These are phyloP conservation scores for Tetrapisispora arboricola DNA, from an alignment of 805 yeast species.

Conservation along the genomic window DNA sequence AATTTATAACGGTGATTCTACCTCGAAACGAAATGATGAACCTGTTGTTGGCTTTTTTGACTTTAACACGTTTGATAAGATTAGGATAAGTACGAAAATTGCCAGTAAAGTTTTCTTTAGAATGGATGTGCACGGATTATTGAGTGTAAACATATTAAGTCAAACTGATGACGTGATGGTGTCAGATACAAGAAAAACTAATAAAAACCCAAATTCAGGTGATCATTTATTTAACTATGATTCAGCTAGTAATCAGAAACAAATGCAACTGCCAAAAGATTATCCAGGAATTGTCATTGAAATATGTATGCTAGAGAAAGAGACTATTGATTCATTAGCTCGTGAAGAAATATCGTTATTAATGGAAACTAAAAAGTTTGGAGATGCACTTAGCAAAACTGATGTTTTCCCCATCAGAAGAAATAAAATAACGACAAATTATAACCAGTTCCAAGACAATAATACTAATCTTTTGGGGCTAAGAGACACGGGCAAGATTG, in stretches of 20 bases:
- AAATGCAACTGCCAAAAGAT: constrained; percentile 24
- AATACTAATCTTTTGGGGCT: not conserved
- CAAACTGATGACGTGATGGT: constrained; percentile 23
- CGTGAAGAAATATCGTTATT: constrained; percentile 17
- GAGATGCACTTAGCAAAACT: not conserved
- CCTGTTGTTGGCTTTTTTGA: constrained; percentile 40
- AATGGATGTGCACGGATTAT: constrained; percentile 41
- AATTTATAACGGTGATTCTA: constrained; percentile 25
- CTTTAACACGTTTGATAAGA: constrained; percentile 38
- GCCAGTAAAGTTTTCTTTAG: constrained; percentile 47
- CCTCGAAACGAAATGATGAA: constrained; percentile 15
- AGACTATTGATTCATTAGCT: constrained; percentile 17
- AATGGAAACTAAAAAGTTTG: constrained; percentile 17
- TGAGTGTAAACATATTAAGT: constrained; percentile 39
- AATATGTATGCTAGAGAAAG: constrained; percentile 29
- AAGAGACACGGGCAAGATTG: too few species aligned
- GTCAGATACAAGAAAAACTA: constrained; percentile 11
- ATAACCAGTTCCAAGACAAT: not conserved
- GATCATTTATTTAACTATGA: not conserved
- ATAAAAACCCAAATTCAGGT: not conserved
- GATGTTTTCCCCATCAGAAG: too few species aligned
- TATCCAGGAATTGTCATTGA: constrained; percentile 36
- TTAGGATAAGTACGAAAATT: constrained; percentile 38
- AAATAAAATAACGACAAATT: not conserved
- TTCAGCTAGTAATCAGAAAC: constrained; percentile 1